phyloP scores from a whole-genome alignment of 768 basidiomycete genomes.

The Xerocomellus dryophilus region DNA sequence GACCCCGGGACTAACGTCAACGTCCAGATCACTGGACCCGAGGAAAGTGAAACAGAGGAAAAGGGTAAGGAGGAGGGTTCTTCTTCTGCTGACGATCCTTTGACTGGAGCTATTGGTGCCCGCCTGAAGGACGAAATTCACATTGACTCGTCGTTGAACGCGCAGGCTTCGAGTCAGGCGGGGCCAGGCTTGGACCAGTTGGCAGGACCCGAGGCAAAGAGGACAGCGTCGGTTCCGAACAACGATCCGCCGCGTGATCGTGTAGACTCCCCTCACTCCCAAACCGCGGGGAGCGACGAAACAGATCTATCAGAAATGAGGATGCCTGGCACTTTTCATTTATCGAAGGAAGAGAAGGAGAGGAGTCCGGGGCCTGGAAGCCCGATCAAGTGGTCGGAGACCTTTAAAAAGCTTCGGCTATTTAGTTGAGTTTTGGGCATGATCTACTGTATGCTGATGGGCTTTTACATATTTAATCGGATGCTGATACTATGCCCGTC shows the following conservation, averaged over 20 bases:
- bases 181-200: neutral
- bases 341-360: conserved; percentile 12
- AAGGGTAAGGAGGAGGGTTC: conserved; percentile 24
- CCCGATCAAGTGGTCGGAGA: conserved; percentile 19
- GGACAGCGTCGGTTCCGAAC: neutral
- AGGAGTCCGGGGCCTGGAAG: neutral
- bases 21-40: conserved; percentile 37
- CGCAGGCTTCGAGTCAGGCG: neutral
- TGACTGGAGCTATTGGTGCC: conserved; percentile 18
- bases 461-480: neutral
- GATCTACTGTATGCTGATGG: conserved; percentile 4
- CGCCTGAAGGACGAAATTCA: conserved; percentile 12
- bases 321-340: conserved; percentile 56
- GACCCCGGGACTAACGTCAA: conserved; percentile 41
- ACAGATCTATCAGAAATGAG: conserved; percentile 33
- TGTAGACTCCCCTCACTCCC: conserved; percentile 5
- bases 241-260: neutral
- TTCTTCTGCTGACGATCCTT: conserved; percentile 17
- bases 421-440: conserved; percentile 12
- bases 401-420: conserved; percentile 25
- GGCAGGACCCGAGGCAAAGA: conserved; percentile 3
- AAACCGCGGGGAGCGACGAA: conserved; percentile 25
- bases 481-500: neutral
- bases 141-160: neutral
- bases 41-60: conserved; percentile 23